Evolutionary conservation across 2,329 filamentous ascomycete species (phyloP), one percentile per base, ranked within the genome.

Genomic region (Ascochyta fabae): DNA sequence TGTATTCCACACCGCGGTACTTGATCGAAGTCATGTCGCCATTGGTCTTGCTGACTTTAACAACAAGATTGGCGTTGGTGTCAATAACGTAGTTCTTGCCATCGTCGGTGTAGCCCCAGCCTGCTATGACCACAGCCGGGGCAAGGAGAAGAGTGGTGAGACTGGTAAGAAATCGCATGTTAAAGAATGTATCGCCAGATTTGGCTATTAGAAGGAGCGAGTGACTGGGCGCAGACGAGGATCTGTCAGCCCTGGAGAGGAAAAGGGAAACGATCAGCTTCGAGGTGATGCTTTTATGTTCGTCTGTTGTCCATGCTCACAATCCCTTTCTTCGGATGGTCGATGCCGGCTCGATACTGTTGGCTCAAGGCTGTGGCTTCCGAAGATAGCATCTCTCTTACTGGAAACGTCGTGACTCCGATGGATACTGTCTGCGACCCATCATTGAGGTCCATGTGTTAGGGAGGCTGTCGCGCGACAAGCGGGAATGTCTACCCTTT

Each of bases 11-110:
- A 50, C 83, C 83, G 24, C 82, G 80, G 68, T 80, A 87, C 52
- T 80, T 81, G 69, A 88, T 84, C 1, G 85, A 87, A 29, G 80
- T 86, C 71, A 88, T 84, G 62, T 87, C 85, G 57, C 84, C 86
- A 68, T 77, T 86, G 16, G 77, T 77, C 57, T 80, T 67, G 61
- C 63, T 67, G 50, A 70, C 66, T 10, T 65, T 65, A 39, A 71
- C 66, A 19, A 71, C 51, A 3, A 71, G 61, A 6, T 67, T 67
- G 6, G 65, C 64, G 19, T 62, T 61, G 6, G 64, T 68, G 31
- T 68, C 76, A 34, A 78, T 75, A n/a, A 76, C 70, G 56, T 76
- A 78, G 55, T 76, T 74, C 33, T 64, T 70, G 23, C 70, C 74
- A 46, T 73, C 67, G 23, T 79, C 76, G 1, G 69, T 74, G 59